phyloP scores from a whole-genome alignment of 345 rosid species.

The Corymbia maculata region DNA sequence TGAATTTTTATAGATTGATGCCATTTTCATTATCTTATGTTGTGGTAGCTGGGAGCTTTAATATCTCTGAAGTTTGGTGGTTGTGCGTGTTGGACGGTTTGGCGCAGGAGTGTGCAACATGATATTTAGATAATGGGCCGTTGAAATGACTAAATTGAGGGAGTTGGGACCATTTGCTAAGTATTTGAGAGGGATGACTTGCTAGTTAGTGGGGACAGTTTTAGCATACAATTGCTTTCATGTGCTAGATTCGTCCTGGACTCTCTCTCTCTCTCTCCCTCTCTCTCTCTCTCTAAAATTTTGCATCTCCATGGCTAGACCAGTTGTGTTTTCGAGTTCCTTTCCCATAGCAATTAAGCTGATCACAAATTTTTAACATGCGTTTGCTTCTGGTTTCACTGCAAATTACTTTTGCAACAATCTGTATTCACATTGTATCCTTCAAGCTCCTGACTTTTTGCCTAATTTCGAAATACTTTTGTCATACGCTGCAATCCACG shows the following conservation, averaged over 20 bases:
- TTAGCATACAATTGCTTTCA: background rate
- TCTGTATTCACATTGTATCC: background rate
- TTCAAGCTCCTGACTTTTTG: background rate
- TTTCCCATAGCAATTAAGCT: background rate
- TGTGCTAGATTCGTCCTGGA: background rate
- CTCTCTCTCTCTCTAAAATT: background rate
- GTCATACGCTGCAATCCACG: background rate
- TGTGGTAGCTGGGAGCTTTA: background rate
- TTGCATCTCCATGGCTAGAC: background rate
- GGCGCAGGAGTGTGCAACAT: background rate
- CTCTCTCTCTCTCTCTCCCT: background rate
- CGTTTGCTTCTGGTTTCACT: background rate
- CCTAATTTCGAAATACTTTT: background rate
- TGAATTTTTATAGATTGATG: background rate
- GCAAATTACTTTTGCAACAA: background rate
- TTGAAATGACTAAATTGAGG: background rate
- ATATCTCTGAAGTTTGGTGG: background rate
- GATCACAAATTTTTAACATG: background rate
- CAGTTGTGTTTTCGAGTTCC: background rate
- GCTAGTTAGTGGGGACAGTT: background rate
- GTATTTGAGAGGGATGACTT: background rate
- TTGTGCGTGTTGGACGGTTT: background rate
- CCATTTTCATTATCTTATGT: background rate
- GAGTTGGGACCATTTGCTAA: background rate
- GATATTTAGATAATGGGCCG: background rate